These are phyloP conservation scores for Fusarium metavorans DNA, from an alignment of 2,329 filamentous ascomycete genomes.

Conservation along the genomic window DNA sequence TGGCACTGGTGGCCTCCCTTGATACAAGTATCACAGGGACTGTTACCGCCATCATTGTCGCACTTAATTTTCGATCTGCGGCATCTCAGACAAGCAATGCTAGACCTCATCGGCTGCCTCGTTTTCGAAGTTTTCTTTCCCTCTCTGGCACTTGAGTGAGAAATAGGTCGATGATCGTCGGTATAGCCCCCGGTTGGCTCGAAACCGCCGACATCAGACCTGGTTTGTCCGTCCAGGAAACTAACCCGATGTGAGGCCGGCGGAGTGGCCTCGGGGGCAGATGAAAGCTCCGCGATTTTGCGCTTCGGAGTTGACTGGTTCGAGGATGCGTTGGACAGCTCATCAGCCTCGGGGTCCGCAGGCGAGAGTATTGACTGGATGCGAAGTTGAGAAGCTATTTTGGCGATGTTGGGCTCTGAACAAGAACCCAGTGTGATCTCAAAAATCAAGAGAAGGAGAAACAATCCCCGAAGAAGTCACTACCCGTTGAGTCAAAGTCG, in stretches of 20 bases:
- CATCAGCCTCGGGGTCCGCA: slow-evolving; percentile 55
- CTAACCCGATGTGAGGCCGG: slow-evolving; percentile 9
- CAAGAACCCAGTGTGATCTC: slow-evolving; percentile 20
- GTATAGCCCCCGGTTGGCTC: slow-evolving; percentile 21
- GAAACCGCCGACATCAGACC: slow-evolving; percentile 15
- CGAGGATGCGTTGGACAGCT: slow-evolving; percentile 42
- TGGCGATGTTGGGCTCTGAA: slow-evolving; percentile 57
- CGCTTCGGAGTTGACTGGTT: slow-evolving; percentile 33
- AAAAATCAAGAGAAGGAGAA: slow-evolving; percentile 3
- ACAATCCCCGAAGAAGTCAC: neutral
- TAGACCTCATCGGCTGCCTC: slow-evolving; percentile 75
- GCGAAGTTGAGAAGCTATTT: slow-evolving; percentile 63
- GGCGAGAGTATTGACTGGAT: slow-evolving; percentile 65
- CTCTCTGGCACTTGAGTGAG: slow-evolving; percentile 12
- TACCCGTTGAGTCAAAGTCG: neutral
- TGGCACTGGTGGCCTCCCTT: slow-evolving; percentile 78
- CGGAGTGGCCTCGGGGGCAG: slow-evolving; percentile 22
- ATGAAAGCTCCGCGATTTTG: slow-evolving; percentile 28
- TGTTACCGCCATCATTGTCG: slow-evolving; percentile 79
- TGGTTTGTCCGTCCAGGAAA: slow-evolving; percentile 8
- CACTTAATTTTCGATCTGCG: slow-evolving; percentile 89
- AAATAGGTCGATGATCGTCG: slow-evolving; percentile 18
- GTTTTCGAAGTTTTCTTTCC: slow-evolving; percentile 26
- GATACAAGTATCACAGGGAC: slow-evolving; percentile 80
- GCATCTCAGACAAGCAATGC: slow-evolving; percentile 82